Conservation (phyloP, 805 yeast genomes). For the Wickerhamiella nectarea region DNA sequence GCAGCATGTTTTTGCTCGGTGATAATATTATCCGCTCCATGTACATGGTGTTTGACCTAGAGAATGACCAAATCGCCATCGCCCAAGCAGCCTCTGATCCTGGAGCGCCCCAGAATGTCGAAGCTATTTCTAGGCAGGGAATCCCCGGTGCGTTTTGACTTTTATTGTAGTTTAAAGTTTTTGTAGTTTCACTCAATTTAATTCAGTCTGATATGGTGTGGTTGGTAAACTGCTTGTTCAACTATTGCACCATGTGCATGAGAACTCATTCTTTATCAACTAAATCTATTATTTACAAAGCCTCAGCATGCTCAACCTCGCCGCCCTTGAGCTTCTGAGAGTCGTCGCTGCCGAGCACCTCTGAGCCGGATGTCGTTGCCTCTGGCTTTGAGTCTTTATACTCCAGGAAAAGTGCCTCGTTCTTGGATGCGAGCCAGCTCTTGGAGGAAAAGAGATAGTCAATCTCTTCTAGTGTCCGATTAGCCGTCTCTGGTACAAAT, state of each 20-base stretch:
- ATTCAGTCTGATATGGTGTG: too few relatives aligned
- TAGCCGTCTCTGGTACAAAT: slow-evolving; percentile 49
- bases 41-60: slow-evolving; percentile 51
- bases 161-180: too few relatives aligned
- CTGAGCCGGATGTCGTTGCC: not conserved
- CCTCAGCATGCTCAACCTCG: not conserved
- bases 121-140: slow-evolving; percentile 19
- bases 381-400: not conserved
- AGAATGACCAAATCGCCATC: slow-evolving; percentile 39
- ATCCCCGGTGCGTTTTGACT: slow-evolving; percentile 16
- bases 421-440: slow-evolving; percentile 8
- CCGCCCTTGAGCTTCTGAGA: not conserved
- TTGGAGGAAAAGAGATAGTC: slow-evolving; percentile 33
- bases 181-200: too few relatives aligned
- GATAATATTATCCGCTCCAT: slow-evolving; percentile 47
- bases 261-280: too few relatives aligned
- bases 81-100: slow-evolving; percentile 27
- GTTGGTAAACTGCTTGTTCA: too few relatives aligned
- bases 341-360: not conserved
- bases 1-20: slow-evolving; percentile 37
- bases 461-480: slow-evolving; percentile 45
- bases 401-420: slow-evolving; percentile 1
- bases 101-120: slow-evolving; percentile 17
- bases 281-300: too few relatives aligned
- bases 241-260: too few relatives aligned